Base-by-base conservation (phyloP, 2,329 filamentous ascomycete genomes). In the Colletotrichum sp. region DNA sequence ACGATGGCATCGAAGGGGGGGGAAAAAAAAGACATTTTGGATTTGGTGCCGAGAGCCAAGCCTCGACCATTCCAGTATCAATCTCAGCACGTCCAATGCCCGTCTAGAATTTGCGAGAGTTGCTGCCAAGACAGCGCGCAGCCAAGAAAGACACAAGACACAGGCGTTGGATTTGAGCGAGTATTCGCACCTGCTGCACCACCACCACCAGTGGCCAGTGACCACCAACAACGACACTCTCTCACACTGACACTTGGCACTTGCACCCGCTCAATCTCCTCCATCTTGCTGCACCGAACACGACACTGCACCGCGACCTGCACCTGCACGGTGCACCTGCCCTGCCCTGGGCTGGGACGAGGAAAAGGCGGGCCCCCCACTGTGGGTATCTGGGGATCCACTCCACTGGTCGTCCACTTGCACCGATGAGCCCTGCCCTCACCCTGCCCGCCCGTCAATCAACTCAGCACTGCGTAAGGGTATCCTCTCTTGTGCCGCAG, bases 91-190 rank as follows among this genome's bases (percentile, higher is more conserved):
- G 65, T 24, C 70, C 65, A 73, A 61, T 73, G 59, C 59, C 66
- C 59, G 47, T 29, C 24, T 62, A 54, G 61, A 33, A 62, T 63
- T 66, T 43, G 62, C 68, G 68, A 73, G 16, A 34, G 68, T 58
- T 63, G 68, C 68, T n/a, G 71, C 68, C 71, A 71, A 71, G 71
- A 73, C 62, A 24, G 62, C 66, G 62, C 34, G 68, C 68, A 71
- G 71, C 71, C 71, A 73, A 73, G 62, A 71, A 70, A n/a, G 36
- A 73, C 66, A 47, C 63, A 43, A 55, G 54, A 66, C 62, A 66
- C 70, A 59, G 47, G 27, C 63, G 24, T 36, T 18, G 59, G 64
- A 38, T 66, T 57, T 66, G 31, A 57, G 31, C 47, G n/a, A 57
- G 33, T 66, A 55, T 66, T 55, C 63, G 29, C 43, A 57, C 47